Evolutionary conservation across 2,329 filamentous ascomycete species (phyloP), one percentile per base, ranked within the genome.

Genomic region (Sclerotinia spermophila): DNA sequence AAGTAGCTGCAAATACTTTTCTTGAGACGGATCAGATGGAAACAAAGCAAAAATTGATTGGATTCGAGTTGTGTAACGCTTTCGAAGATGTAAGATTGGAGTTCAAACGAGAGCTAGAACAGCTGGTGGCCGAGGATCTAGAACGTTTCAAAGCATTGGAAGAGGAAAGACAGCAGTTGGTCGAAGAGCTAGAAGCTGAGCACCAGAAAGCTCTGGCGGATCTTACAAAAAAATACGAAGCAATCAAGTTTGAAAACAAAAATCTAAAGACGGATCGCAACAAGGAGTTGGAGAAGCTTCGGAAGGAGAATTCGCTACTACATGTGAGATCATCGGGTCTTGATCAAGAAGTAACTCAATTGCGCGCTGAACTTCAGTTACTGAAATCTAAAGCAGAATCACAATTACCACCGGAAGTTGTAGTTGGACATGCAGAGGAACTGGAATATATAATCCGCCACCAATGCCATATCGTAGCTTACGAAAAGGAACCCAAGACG

Each of bases 221-320:
- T 13, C 40, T 58, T 17, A 35, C 11, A 1, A 59, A n/a, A 11
- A 67, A 59, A 33, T 45, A 44, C 38, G 51, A 67, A 45, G 55
- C n/a, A 19, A 56, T 59, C 10, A 67, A 58, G 24, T 67, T 67
- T 27, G 65, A 67, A 13, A 67, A 67, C 30, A 33, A 30, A 24
- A 67, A 59, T 11, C 27, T 67, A 21, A 59, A 58, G 51, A 35
- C 40, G 53, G 40, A 59, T 19, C 53, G 65, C 5, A 67, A 67
- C 51, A 59, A 59, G 15, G 53, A 67, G 40, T 5, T 67, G 27
- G 53, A 59, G 3, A 59, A 45, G 19, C 38, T 67, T n/a, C 65
- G 53, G 7, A 67, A 58, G 35, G 65, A 38, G 33, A 11, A 62
- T 19, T 24, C 11, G 5, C 27, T 17, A 4, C 4, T 51, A 5